Evolutionary conservation across 2,329 filamentous ascomycete species (phyloP).

Genomic region (Aspergillus fumigatiaffinis): DNA sequence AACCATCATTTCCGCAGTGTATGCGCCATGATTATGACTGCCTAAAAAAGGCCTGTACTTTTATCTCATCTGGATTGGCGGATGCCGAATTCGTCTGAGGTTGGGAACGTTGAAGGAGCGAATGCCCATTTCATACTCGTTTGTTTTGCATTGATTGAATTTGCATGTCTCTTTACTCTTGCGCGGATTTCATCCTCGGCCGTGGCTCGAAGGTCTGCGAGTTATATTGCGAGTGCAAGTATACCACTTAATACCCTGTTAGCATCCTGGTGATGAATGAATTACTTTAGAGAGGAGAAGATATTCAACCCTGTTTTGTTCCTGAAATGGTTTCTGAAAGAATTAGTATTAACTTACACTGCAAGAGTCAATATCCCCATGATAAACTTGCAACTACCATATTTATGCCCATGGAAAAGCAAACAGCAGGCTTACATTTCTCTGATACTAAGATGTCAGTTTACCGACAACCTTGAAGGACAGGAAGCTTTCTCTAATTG

Average conservation of each 20-base stretch:
- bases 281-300: neutral
- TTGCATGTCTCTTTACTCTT: neutral
- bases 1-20: conserved; percentile 10
- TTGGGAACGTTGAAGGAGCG: conserved; percentile 1
- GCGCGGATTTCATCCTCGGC: neutral
- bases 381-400: neutral
- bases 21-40: conserved; percentile 20
- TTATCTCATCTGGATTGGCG: conserved; percentile 12
- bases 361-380: too few relatives aligned
- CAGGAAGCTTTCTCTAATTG: neutral
- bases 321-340: neutral
- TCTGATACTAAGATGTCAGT: neutral
- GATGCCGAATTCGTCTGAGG: neutral
- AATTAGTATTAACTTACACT: neutral
- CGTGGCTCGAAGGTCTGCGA: conserved; percentile 6
- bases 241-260: conserved; percentile 16
- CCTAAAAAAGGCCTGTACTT: conserved; percentile 16
- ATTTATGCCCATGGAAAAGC: neutral
- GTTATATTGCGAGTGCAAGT: conserved; percentile 2
- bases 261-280: conserved; percentile 18
- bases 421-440: neutral
- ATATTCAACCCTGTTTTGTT: neutral
- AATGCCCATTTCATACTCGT: neutral
- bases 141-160: neutral
- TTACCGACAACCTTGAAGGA: too few relatives aligned